Base-by-base conservation (phyloP, 805 yeast genomes). In the Ogataea kodamae region DNA sequence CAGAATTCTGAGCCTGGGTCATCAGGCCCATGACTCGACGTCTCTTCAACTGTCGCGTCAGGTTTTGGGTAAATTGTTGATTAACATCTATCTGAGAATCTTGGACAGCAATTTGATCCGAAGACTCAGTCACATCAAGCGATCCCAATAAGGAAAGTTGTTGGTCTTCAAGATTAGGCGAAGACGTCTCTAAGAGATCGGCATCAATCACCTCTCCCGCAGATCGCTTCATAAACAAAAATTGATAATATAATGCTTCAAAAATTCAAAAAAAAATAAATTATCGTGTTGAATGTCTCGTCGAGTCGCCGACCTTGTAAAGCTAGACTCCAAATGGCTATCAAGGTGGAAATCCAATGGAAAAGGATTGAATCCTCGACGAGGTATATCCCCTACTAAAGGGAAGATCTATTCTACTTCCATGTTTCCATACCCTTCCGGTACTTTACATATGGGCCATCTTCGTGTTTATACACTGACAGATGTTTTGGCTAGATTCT, bases 401-500 rank as follows among this genome's bases (percentile, higher is more conserved):
- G 34, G 21, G 14, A 51, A 40, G 35, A 76, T 74, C 54, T 90
- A 80, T 57, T 74, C 83, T 17, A 64, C 92, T 19, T 70, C 95
- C 0, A 85, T 84, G 96, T 90, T 92, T 53, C 98, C 98, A 1
- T 92, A 92, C 50, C 98, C 98, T 1, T 87, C 96, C 0, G 98
- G 98, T 1, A 70, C 71, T 39, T 68, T 92, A 5, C 98, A 92
- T 54, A 78, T 92, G 72, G 98, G 98, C 0, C 98, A 92, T 59
- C 68, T 89, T 26, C 67, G 98, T 33, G 98, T 92, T 0, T 92
- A 85, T 58, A 83, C 96, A 1, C 87, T 92, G 18, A 78, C 89
- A 48, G 98, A 92, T 57, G 81, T 78, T 2, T 54, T 92, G 23
- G 72, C 95, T 1, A 66, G 97, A 45, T 90, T 74, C 57, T 74